Evolutionary conservation across 2,329 filamentous ascomycete species (phyloP).

Genomic region (Aspergillus ibericus): DNA sequence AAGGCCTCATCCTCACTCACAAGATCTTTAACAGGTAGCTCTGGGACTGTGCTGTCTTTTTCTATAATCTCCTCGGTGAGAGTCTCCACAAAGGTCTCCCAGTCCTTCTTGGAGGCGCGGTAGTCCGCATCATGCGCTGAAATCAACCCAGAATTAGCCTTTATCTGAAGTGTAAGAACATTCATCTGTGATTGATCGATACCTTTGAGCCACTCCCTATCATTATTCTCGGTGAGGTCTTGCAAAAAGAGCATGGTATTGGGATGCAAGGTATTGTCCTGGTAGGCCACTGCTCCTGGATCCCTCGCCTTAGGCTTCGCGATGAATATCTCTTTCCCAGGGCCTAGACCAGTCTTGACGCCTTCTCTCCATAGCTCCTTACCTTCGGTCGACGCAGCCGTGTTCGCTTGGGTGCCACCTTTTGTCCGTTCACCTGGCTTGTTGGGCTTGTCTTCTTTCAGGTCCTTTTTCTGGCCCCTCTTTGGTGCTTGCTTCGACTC

Average conservation of each 20-base stretch:
- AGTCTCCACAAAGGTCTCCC: constrained; percentile 72
- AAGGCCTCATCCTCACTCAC: constrained; percentile 41
- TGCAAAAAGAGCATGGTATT: constrained; percentile 63
- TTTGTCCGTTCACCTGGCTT: not conserved
- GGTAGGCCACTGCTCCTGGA: constrained; percentile 59
- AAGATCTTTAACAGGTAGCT: constrained; percentile 81
- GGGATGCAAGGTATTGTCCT: constrained; percentile 59
- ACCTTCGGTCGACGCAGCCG: constrained; percentile 53
- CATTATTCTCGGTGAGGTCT: constrained; percentile 61
- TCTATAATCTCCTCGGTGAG: constrained; percentile 70
- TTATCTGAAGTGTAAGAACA: not conserved
- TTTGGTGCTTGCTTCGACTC: not conserved
- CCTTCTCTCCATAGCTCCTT: constrained; percentile 59
- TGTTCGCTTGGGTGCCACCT: constrained; percentile 47
- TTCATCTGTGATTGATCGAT: constrained; percentile 17
- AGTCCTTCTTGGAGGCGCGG: constrained; percentile 75
- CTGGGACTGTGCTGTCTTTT: constrained; percentile 78
- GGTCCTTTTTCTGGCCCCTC: not conserved
- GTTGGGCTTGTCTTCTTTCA: not conserved
- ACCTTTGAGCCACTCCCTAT: constrained; percentile 65
- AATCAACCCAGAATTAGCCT: constrained; percentile 11
- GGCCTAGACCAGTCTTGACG: constrained; percentile 56
- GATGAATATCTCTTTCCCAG: constrained; percentile 62
- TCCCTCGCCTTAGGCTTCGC: constrained; percentile 63
- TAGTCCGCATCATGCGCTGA: constrained; percentile 78